phyloP scores from a whole-genome alignment of 768 basidiomycete genomes.

The Mycena galopus region DNA sequence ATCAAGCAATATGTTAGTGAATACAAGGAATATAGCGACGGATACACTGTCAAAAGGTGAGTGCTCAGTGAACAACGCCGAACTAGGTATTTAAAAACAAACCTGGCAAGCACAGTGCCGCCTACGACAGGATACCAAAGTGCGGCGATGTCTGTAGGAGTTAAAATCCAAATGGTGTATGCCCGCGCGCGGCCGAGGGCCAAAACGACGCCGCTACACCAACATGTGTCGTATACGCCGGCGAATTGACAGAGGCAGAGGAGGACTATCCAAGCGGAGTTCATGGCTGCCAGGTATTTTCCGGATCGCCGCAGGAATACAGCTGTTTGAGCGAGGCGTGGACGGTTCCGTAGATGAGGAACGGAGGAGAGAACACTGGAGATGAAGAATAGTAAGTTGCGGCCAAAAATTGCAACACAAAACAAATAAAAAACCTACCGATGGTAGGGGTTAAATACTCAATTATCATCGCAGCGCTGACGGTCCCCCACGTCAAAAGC shows the following conservation, averaged over 20 bases:
- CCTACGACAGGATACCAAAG: background rate
- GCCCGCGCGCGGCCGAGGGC: background rate
- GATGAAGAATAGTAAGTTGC: slow-evolving; percentile 44
- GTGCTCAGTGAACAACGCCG: too few species aligned
- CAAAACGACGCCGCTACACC: background rate
- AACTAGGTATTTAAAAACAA: too few species aligned
- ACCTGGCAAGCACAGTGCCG: slow-evolving; percentile 5
- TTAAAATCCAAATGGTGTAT: background rate
- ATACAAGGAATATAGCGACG: background rate
- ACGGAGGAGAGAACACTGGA: slow-evolving; percentile 39
- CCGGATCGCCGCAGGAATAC: slow-evolving; percentile 34
- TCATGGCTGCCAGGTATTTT: slow-evolving; percentile 25
- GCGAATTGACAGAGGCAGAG: slow-evolving; percentile 11
- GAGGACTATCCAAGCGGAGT: slow-evolving; percentile 16
- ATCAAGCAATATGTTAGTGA: background rate
- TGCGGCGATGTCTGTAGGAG: background rate
- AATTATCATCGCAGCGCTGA: slow-evolving; percentile 31
- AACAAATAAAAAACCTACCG: slow-evolving; percentile 4
- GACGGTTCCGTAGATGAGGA: background rate
- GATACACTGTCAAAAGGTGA: background rate
- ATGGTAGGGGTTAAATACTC: slow-evolving; percentile 31
- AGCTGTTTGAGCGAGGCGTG: slow-evolving; percentile 43
- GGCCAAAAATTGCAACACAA: too few species aligned
- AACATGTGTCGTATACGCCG: slow-evolving; percentile 7
- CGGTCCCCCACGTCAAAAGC: slow-evolving; percentile 37